Base-by-base conservation (phyloP, 148 eudicot species). In the Rhododendron kiyosumense region DNA sequence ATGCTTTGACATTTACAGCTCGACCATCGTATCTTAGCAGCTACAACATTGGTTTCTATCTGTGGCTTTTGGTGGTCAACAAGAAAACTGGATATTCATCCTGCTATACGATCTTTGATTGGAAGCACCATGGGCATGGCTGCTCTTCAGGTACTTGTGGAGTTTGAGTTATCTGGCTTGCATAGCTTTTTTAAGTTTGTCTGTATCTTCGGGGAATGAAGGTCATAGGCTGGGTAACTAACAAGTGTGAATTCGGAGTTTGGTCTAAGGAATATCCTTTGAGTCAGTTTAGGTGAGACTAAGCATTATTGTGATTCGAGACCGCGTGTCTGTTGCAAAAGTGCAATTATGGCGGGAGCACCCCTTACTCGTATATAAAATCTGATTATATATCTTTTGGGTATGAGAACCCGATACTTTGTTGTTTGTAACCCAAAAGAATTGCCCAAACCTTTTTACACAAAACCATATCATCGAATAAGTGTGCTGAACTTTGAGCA, bases 1-100 rank as follows among this genome's bases (percentile, higher is more conserved):
- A 30, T 30, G 81, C 26, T 78, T 67, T 51, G 26, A 73, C 38
- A 74, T 84, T 85, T 90, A 81, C 94, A 97, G 99, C 92, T 97
- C 63, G 98, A 97, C 83, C 99, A 95, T 88, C 98, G 99, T 80
- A 93, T 97, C 73, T 96, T 97, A 84, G 99, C 99, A 34, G 93
- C 98, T 88, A 91, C 96, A 45, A 91, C 95, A 11, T 86, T 97
- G 81, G 90, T 88, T 85, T 89, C 99, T 49, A 91, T 95, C 75
- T 88, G 92, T 84, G 90, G 94, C 85, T 88, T 95, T 54, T 97
- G 99, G 98, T 90, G 87, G 95, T 88, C 92, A 83, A 86, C 96
- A n/a, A 91, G 94, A 90, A 97, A 93, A 89, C 84, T 94, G 45
- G 98, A 95, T 82, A 91, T 95, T 88, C 99, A 95, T 86, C 99